Percentiles rank a stretch among this genome's conserved stretches.
These are phyloP conservation scores for Blepharisma stoltei DNA, from an alignment of 73 alveolate genomes.

Conservation along the genomic window DNA sequence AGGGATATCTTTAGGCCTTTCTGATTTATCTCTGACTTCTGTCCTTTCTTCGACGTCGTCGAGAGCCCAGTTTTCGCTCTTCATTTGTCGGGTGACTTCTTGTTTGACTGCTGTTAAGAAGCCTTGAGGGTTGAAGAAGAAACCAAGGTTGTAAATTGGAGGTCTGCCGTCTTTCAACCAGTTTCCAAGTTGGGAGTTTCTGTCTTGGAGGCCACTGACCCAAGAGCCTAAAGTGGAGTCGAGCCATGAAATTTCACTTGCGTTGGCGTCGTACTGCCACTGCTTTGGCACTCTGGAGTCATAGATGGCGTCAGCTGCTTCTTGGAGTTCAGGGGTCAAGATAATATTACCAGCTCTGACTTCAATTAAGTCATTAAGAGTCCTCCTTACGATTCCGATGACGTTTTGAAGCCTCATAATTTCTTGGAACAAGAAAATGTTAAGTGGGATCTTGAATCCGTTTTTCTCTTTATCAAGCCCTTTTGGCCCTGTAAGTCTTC, in stretches of 20 bases:
- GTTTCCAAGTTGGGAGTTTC: constrained; percentile 92
- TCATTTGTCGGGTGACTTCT: constrained; percentile 68
- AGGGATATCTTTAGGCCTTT: constrained; percentile 63
- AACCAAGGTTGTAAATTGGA: constrained; percentile 90
- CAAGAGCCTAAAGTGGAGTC: constrained; percentile 96
- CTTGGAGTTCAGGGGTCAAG: constrained; percentile 99
- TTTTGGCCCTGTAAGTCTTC: constrained; percentile 76
- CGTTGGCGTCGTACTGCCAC: constrained; percentile 99
- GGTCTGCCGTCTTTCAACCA: constrained; percentile 96
- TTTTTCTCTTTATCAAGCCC: constrained; percentile 61
- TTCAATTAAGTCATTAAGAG: constrained; percentile 84
- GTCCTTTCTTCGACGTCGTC: constrained; percentile 90
- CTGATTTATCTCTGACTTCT: constrained; percentile 78
- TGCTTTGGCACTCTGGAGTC: constrained; percentile 93
- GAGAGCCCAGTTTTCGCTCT: constrained; percentile 75
- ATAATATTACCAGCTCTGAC: constrained; percentile 99
- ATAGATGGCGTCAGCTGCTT: constrained; percentile 86
- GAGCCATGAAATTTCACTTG: constrained; percentile 99
- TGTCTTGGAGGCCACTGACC: constrained; percentile 95
- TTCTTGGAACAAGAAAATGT: constrained; percentile 98
- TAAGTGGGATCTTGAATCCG: constrained; percentile 98
- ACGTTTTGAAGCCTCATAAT: constrained; percentile 89
- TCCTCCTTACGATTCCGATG: constrained; percentile 83
- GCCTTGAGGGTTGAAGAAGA: constrained; percentile 99
- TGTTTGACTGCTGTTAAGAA: constrained; percentile 98